Conservation (phyloP, 257 asterid genomes). For the Hygrophila difformis region DNA sequence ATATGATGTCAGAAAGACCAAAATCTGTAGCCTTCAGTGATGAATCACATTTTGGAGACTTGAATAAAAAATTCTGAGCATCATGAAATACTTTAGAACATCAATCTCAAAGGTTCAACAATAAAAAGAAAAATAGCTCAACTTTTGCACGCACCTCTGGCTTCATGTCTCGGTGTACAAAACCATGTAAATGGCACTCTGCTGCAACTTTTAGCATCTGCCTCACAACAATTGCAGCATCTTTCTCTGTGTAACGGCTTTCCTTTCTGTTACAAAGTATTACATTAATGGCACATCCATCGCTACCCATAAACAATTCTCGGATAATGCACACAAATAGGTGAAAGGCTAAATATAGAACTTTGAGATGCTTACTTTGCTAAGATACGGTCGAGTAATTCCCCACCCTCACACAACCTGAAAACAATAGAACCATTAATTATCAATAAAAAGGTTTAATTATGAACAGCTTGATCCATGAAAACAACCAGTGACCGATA, state of each 20-base stretch:
- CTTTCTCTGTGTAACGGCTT: constrained; percentile 95
- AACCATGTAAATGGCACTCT: constrained; percentile 95
- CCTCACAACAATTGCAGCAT: constrained; percentile 92
- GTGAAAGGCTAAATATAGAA: neutral
- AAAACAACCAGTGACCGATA: neutral
- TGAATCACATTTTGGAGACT: constrained; percentile 82
- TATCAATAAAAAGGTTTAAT: constrained; percentile 35
- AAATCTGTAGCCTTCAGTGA: constrained; percentile 93
- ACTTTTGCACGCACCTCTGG: constrained; percentile 64
- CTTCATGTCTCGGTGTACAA: constrained; percentile 99
- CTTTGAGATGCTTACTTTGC: constrained; percentile 52
- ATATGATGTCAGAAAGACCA: constrained; percentile 95
- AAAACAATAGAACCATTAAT: constrained; percentile 20
- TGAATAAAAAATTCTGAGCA: constrained; percentile 79
- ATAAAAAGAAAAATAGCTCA: neutral
- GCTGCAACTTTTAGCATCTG: constrained; percentile 99
- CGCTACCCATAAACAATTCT: constrained; percentile 18
- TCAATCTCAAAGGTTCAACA: constrained; percentile 13
- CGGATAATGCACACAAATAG: constrained; percentile 3
- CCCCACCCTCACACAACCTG: constrained; percentile 96
- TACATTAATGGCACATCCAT: constrained; percentile 31
- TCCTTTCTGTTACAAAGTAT: constrained; percentile 65
- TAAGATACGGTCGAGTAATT: constrained; percentile 83
- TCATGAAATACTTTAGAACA: constrained; percentile 16
- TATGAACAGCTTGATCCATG: constrained; percentile 3